A percentile compares a stretch with the other conserved stretches of the same genome.
These are phyloP conservation scores for Mortierella sp. DNA, from an alignment of 371 early-diverging fungal species.

Conservation along the genomic window DNA sequence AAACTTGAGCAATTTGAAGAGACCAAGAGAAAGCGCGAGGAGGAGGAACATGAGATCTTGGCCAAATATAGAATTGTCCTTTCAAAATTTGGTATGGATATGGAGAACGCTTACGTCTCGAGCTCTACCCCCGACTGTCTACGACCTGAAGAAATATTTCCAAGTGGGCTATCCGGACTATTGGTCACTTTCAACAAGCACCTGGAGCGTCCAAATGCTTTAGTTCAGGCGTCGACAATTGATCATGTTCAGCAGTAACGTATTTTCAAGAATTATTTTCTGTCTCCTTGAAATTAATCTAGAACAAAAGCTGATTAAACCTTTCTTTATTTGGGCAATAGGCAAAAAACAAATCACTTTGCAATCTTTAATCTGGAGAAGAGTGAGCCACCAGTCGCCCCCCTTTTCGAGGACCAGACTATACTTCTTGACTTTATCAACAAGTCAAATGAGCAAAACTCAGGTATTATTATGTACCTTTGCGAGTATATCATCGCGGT, in stretches of 20 bases:
- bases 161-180: constrained; percentile 27
- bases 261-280: neutral
- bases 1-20: constrained; percentile 69
- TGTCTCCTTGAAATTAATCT: neutral
- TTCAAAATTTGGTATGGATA: constrained; percentile 54
- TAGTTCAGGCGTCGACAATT: constrained; percentile 43
- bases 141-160: constrained; percentile 28
- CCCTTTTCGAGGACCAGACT: constrained; percentile 20
- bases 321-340: neutral
- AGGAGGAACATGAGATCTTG: constrained; percentile 63
- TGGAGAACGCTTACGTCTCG: constrained; percentile 34
- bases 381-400: constrained; percentile 1
- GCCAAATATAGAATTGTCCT: constrained; percentile 59
- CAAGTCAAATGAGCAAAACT: constrained; percentile 58
- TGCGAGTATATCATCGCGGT: constrained; percentile 49
- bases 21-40: constrained; percentile 64
- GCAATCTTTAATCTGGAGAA: constrained; percentile 48
- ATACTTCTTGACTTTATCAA: constrained; percentile 45
- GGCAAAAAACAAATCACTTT: constrained; percentile 54
- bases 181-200: constrained; percentile 43
- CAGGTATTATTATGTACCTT: constrained; percentile 60
- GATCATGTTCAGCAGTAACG: constrained; percentile 50
- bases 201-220: constrained; percentile 44
- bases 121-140: constrained; percentile 2
- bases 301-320: neutral